phyloP scores from a whole-genome alignment of 1,139 yeast species.

The Sugiyamaella pinicola region DNA sequence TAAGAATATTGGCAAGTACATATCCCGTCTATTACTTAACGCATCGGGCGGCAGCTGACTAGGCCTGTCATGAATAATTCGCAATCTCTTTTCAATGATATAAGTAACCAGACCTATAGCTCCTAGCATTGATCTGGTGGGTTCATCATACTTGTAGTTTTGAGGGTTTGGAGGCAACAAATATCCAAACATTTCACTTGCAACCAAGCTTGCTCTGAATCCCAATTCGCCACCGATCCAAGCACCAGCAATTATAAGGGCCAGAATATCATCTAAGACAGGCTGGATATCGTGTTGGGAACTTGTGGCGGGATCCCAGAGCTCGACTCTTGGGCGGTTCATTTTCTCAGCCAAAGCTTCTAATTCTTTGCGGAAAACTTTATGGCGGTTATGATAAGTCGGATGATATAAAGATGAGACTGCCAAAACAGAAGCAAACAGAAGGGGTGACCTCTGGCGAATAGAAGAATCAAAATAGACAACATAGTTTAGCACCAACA shows the following conservation, averaged over 20 bases:
- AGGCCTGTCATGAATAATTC: conserved; percentile 34
- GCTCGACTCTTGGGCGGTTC: conserved; percentile 14
- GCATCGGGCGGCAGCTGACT: conserved; percentile 23
- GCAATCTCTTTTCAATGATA: conserved; percentile 34
- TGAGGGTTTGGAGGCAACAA: conserved; percentile 26
- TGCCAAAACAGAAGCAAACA: conserved; percentile 31
- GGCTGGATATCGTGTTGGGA: conserved; percentile 17
- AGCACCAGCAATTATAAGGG: conserved; percentile 33
- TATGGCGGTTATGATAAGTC: conserved; percentile 27
- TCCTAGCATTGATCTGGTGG: conserved; percentile 28
- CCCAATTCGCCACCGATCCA: conserved; percentile 37
- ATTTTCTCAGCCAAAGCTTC: conserved; percentile 24
- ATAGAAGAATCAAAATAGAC: conserved; percentile 27
- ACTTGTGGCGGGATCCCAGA: conserved; percentile 4
- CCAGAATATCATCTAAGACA: conserved; percentile 28
- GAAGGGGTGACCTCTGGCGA: conserved; percentile 30
- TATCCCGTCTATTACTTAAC: conserved; percentile 20
- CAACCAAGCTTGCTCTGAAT: conserved; percentile 31
- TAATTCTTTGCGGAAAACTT: conserved; percentile 27
- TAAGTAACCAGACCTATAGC: conserved; percentile 34
- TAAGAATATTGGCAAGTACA: conserved; percentile 23
- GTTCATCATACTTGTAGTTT: conserved; percentile 18
- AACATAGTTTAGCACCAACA: conserved; percentile 32
- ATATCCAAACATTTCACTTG: conserved; percentile 32
- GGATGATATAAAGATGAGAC: conserved; percentile 32